phyloP scores from a whole-genome alignment of 1,139 yeast species.

The Schwanniomyces etchellsii region DNA sequence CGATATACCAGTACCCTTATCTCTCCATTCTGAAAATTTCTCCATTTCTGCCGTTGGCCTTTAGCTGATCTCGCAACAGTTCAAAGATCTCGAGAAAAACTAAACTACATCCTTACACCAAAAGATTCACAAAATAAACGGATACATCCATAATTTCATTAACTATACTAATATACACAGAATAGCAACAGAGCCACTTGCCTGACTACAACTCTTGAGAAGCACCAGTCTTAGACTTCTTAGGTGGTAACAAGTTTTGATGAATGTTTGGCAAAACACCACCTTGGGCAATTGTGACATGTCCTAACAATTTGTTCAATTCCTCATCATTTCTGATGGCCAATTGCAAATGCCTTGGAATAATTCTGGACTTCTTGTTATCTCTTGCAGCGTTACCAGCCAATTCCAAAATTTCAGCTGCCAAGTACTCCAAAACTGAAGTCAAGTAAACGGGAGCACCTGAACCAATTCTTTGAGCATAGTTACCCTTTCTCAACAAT shows the following conservation, averaged over 20 bases:
- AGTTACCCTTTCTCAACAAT: slow-evolving; percentile 50
- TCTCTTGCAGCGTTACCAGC: slow-evolving; percentile 56
- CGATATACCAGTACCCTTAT: slow-evolving; percentile 76
- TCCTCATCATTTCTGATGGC: slow-evolving; percentile 54
- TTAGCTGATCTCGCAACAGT: too few relatives aligned
- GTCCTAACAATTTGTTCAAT: slow-evolving; percentile 66
- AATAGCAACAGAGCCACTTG: not conserved
- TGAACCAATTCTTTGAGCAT: slow-evolving; percentile 53
- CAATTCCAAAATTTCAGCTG: slow-evolving; percentile 52
- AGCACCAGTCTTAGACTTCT: slow-evolving; percentile 71
- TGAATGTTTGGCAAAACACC: slow-evolving; percentile 98
- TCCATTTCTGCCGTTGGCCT: slow-evolving; percentile 47
- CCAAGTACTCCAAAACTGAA: slow-evolving; percentile 47
- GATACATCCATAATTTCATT: slow-evolving; percentile 8
- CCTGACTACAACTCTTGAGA: slow-evolving; percentile 72
- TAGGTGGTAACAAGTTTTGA: slow-evolving; percentile 93
- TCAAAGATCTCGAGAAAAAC: too few relatives aligned
- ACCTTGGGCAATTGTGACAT: slow-evolving; percentile 94
- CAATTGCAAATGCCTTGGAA: slow-evolving; percentile 49
- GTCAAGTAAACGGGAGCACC: slow-evolving; percentile 53
- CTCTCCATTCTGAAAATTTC: slow-evolving; percentile 69
- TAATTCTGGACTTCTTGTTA: slow-evolving; percentile 54
- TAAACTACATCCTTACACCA: slow-evolving; percentile 2
- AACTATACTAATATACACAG: slow-evolving; percentile 14
- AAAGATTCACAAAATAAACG: slow-evolving; percentile 3